Percentiles rank a stretch among this genome's conserved stretches.
These are phyloP conservation scores for Colletotrichum limetticola DNA, from an alignment of 2,329 filamentous ascomycete species.

Conservation along the genomic window DNA sequence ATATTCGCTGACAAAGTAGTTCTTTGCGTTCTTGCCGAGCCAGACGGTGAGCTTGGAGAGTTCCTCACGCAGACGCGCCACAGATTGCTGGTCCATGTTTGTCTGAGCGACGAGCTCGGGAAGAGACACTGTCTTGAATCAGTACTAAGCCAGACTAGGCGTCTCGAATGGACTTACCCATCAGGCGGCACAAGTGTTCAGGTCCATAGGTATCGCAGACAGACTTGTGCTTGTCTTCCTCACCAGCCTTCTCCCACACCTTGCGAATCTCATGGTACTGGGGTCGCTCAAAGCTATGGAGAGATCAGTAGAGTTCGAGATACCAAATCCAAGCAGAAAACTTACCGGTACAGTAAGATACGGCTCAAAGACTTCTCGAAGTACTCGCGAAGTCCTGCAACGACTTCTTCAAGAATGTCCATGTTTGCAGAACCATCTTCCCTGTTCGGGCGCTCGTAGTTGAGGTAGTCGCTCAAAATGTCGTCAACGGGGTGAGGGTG, in stretches of 20 bases:
- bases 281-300: conserved; percentile 82
- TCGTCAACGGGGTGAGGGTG: conserved; percentile 78
- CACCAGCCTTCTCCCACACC: conserved; percentile 71
- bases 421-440: conserved; percentile 74
- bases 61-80: conserved; percentile 89
- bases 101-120: conserved; percentile 96
- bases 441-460: conserved; percentile 75
- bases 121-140: conserved; percentile 75
- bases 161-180: conserved; percentile 70
- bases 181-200: conserved; percentile 88
- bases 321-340: neutral
- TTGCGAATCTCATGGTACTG: conserved; percentile 86
- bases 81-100: conserved; percentile 95
- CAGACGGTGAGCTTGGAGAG: conserved; percentile 87
- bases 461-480: conserved; percentile 85
- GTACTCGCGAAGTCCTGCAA: conserved; percentile 88
- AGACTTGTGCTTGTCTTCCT: conserved; percentile 75
- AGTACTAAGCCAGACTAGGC: conserved; percentile 7
- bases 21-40: conserved; percentile 80
- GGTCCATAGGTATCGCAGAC: conserved; percentile 89
- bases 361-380: conserved; percentile 92
- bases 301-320: neutral
- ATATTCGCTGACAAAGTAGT: conserved; percentile 83
- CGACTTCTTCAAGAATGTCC: conserved; percentile 90
- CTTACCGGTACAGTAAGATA: conserved; percentile 83